Percentiles rank a stretch among this genome's conserved stretches.
phyloP scores from a whole-genome alignment of 805 yeast genomes.

The Starmerella gropengiesseri region DNA sequence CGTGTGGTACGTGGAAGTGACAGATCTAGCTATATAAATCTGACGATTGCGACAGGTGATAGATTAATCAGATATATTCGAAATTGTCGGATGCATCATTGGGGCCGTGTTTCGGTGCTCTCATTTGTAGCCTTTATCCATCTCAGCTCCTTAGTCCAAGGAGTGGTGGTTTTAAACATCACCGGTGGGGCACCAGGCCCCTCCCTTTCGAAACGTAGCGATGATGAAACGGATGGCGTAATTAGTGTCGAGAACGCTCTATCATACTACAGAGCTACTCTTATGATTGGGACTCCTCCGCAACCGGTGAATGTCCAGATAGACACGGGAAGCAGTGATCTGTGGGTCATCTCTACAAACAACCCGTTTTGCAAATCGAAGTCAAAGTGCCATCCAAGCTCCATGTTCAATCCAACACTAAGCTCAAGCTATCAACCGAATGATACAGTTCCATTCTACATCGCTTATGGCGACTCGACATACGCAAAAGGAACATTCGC shows the following conservation, averaged over 20 bases:
- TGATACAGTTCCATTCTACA: constrained; percentile 18
- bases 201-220: constrained; percentile 10
- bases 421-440: constrained; percentile 10
- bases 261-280: constrained; percentile 27
- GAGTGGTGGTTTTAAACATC: too few relatives aligned
- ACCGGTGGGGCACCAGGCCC: too few relatives aligned
- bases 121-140: too few relatives aligned
- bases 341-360: constrained; percentile 47
- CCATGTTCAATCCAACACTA: constrained; percentile 4
- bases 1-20: too few relatives aligned
- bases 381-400: constrained; percentile 5
- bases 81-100: too few relatives aligned
- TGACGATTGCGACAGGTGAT: too few relatives aligned
- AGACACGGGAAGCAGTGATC: constrained; percentile 70
- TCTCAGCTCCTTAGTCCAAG: too few relatives aligned
- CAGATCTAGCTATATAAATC: background rate
- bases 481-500: constrained; percentile 48
- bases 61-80: too few relatives aligned
- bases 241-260: constrained; percentile 23
- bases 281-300: constrained; percentile 45
- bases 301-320: constrained; percentile 46
- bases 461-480: constrained; percentile 35
- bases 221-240: background rate
- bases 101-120: too few relatives aligned
- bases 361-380: constrained; percentile 35